A percentile compares a stretch with the other conserved stretches of the same genome.
phyloP scores from a whole-genome alignment of 1,139 yeast genomes.

The Yamadazyma friedrichii region DNA sequence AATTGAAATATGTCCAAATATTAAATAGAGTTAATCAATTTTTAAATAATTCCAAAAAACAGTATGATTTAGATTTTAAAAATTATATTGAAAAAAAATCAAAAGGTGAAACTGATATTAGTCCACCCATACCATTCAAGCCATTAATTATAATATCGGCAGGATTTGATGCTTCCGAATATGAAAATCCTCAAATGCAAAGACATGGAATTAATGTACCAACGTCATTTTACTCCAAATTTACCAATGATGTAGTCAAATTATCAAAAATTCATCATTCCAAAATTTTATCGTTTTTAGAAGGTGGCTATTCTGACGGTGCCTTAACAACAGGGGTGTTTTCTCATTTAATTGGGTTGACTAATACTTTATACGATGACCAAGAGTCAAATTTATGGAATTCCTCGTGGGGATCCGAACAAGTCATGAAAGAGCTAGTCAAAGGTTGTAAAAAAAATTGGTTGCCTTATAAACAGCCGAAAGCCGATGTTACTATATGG shows the following conservation, averaged over 20 bases:
- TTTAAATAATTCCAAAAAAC: conserved; percentile 49
- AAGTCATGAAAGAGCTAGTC: conserved; percentile 62
- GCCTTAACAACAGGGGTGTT: conserved; percentile 80
- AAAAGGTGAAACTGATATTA: conserved; percentile 7
- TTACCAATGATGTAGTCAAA: conserved; percentile 69
- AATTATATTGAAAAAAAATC: conserved; percentile 27
- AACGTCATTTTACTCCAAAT: conserved; percentile 71
- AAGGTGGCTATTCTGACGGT: conserved; percentile 87
- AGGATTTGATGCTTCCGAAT: conserved; percentile 88
- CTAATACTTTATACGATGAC: conserved; percentile 22
- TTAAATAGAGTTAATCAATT: conserved; percentile 70
- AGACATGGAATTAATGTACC: conserved; percentile 84
- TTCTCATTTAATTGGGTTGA: conserved; percentile 70
- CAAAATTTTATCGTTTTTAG: conserved; percentile 67
- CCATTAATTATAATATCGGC: conserved; percentile 76
- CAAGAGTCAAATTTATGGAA: conserved; percentile 50
- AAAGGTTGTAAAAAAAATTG: conserved; percentile 72
- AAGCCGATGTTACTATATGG: conserved; percentile 54
- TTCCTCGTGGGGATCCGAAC: conserved; percentile 59
- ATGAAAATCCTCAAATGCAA: conserved; percentile 81
- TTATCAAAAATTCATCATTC: conserved; percentile 64
- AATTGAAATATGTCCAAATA: conserved; percentile 58
- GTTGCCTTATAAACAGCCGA: conserved; percentile 55
- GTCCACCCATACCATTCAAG: conserved; percentile 56
- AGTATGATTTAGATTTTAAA: conserved; percentile 40